phyloP scores from a whole-genome alignment of 2,329 filamentous ascomycete genomes.

The Zasmidium citrigriseum region DNA sequence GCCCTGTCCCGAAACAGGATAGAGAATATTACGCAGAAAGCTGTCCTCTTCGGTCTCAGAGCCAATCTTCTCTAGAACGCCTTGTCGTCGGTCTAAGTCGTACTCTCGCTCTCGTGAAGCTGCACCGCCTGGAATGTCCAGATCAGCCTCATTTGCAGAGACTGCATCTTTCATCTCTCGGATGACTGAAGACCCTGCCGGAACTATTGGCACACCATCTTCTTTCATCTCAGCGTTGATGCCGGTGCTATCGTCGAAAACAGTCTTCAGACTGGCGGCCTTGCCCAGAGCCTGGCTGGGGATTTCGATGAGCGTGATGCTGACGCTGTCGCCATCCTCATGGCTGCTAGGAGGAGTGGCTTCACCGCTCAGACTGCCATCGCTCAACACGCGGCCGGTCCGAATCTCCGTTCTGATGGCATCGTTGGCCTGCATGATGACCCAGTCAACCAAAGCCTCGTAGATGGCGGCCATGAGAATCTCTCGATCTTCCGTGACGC shows the following conservation, averaged over 20 bases:
- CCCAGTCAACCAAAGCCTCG: slow-evolving; percentile 92
- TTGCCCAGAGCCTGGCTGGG: slow-evolving; percentile 79
- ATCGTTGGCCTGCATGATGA: slow-evolving; percentile 83
- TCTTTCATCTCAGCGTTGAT: slow-evolving; percentile 98
- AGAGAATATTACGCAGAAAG: slow-evolving; percentile 79
- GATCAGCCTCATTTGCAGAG: slow-evolving; percentile 71
- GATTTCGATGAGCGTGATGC: slow-evolving; percentile 84
- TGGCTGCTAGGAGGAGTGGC: slow-evolving; percentile 64
- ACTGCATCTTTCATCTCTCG: slow-evolving; percentile 86
- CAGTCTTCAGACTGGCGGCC: slow-evolving; percentile 81
- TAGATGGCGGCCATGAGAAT: slow-evolving; percentile 85
- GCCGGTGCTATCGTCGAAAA: slow-evolving; percentile 89
- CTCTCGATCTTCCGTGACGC: slow-evolving; percentile 80
- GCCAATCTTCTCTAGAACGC: slow-evolving; percentile 81
- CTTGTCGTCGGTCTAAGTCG: slow-evolving; percentile 78
- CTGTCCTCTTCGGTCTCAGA: slow-evolving; percentile 78
- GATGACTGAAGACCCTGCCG: slow-evolving; percentile 77
- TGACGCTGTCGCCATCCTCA: slow-evolving; percentile 79
- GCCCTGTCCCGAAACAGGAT: slow-evolving; percentile 75
- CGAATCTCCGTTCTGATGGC: slow-evolving; percentile 77
- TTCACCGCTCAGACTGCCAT: slow-evolving; percentile 60
- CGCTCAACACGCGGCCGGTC: slow-evolving; percentile 64
- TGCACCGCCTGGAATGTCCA: slow-evolving; percentile 71
- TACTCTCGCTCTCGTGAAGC: slow-evolving; percentile 72
- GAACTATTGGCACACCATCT: slow-evolving; percentile 77